Base-by-base conservation (phyloP, 2,329 filamentous ascomycete genomes). In the Onygena corvina region DNA sequence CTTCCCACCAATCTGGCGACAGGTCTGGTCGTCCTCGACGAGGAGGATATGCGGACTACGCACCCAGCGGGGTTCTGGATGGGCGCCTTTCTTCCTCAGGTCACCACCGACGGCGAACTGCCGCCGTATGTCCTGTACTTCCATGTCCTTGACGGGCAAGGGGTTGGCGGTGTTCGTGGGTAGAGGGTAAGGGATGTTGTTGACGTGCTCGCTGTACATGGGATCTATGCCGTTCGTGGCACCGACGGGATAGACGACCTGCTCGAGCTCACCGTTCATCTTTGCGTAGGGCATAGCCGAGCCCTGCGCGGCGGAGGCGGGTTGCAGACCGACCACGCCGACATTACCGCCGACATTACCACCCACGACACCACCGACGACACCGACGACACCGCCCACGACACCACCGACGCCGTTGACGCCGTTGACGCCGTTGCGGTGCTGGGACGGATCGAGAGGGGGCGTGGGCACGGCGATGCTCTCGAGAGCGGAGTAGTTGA, bases 171-270 rank as follows among this genome's bases (percentile, higher is more conserved):
- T 2, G 21, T 27, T 42, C 2, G 84, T 74, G 12, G 78, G 86
- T 67, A 86, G 73, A 6, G 83, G 75, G 62, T 94, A 96, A 0
- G 89, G 87, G 50, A 95, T 93, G 63, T 94, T 94, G 69, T 90
- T 81, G 61, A 95, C 87, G 61, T 95, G 88, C 59, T 95, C 89
- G 58, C 86, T 84, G 62, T 90, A 89, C 75, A 94, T 92, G 1
- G 90, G 89, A 61, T 95, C 89, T 56, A 95, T 95, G 48, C 89
- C 89, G 56, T 93, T 86, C 0, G 83, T 92, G 56, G 88, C 81
- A 14, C 89, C 89, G 12, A 94, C 87, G 0, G 90, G 89, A 62
- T 95, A 96, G 7, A 95, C 88, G 48, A 93, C 77, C 54, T 75
- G 76, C 53, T 84, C 81, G 38, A 83, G 64, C 49, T 84, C 80